Evolutionary conservation across 148 eudicot species (phyloP), one percentile per base, ranked within the genome.

Genomic region (Selenicereus undatus): DNA sequence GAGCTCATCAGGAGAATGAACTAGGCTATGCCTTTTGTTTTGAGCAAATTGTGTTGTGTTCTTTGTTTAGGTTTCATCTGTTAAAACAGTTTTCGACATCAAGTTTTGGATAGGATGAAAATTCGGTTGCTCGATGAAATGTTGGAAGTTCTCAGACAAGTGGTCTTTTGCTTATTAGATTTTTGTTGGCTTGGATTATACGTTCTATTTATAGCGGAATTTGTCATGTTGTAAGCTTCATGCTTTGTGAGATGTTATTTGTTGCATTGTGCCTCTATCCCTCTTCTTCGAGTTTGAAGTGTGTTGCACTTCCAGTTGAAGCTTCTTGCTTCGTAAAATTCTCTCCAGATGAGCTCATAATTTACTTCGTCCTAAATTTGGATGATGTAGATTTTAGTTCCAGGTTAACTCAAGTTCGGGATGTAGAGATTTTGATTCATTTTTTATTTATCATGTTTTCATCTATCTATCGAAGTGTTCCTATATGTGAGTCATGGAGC

Each of bases 1-100:
- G 90, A 90, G 89, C 92, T 91, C 22, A 89, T 91, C 78, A 87
- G 93, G 88, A 89, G 94, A 85, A 91, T 91, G 94, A 91, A 91
- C 74, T 91, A 91, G 85, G 66, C 9, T 11, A 64, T 75, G 8
- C 26, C 52, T n/a, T 26, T 9, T 20, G 39, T 73, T 60, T 50
- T 18, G 29, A 17, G 50, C 64, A 45, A 39, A 22, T 11, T 48
- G 48, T 72, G 60, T 11, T 48, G 48, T 72, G 60, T 74, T 80
- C 39, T 21, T 75, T 51, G 35, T 75, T 51, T 75, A 30, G 29
- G 32, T 27, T 22, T 24, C 54, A 18, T 62, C 5, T 4, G 42
- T 29, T 13, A 6, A 9, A 75, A 73, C 70, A 16, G 52, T 54
- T 39, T 76, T 62, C 62, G 62, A 73, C 18, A 74, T 62, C 66